Conservation (phyloP, 164 flowering plant species). For the Nymphaea thermarum region DNA sequence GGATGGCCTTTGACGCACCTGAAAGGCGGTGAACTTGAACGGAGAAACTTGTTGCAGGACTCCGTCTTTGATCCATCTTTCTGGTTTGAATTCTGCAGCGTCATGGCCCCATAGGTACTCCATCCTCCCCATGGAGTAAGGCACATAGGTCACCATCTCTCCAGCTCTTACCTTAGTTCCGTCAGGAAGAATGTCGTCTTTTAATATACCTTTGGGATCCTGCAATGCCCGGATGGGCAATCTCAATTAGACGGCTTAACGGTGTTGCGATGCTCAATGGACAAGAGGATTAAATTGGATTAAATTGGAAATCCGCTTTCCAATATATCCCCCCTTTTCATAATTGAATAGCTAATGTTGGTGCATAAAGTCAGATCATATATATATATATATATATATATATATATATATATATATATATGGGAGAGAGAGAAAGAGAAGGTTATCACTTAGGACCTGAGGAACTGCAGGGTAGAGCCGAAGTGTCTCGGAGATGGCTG, state of each 20-base stretch:
- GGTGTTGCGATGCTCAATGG: no score
- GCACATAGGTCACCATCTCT: constrained; percentile 92
- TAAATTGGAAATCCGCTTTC: no score
- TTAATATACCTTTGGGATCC: constrained; percentile 83
- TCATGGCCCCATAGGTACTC: constrained; percentile 89
- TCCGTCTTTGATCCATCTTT: constrained; percentile 87
- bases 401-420: no score
- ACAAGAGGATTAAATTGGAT: no score
- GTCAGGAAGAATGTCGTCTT: constrained; percentile 87
- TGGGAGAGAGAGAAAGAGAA: no score
- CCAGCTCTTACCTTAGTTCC: constrained; percentile 84
- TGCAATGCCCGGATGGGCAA: constrained; percentile 4
- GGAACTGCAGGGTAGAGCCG: constrained; percentile 94
- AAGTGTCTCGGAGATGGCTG: constrained; percentile 83
- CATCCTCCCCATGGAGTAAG: constrained; percentile 95
- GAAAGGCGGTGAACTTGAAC: constrained; percentile 93
- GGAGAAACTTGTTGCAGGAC: constrained; percentile 67
- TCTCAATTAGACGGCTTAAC: no score
- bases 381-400: no score
- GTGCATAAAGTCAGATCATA: no score
- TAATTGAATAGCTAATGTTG: no score
- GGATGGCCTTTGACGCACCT: constrained; percentile 22
- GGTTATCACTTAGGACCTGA: constrained; percentile 34
- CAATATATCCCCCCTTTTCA: no score
- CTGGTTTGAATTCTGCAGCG: constrained; percentile 70